These are phyloP conservation scores for Erysimum cheiranthoides DNA, from an alignment of 345 rosid species.

Conservation along the genomic window DNA sequence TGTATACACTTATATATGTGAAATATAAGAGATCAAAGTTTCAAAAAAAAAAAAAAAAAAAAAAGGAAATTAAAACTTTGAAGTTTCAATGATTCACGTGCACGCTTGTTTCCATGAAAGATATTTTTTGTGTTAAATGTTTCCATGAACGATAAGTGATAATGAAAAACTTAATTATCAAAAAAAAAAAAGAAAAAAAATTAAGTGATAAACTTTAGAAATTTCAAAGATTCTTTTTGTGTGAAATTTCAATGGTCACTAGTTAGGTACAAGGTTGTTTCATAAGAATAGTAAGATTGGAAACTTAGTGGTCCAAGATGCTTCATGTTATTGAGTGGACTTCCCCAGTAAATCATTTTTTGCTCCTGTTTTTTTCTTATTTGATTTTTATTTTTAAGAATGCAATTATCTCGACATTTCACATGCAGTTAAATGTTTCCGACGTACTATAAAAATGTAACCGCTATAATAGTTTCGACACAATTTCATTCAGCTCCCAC, in stretches of 20 bases:
- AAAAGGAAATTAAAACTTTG: too few relatives aligned
- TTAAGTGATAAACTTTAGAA: slow-evolving; percentile 10
- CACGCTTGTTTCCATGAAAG: not conserved
- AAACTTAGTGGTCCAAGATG: slow-evolving; percentile 40
- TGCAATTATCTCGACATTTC: not conserved
- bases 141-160: slow-evolving; percentile 4
- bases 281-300: slow-evolving; percentile 36
- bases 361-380: not conserved
- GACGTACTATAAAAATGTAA: too few relatives aligned
- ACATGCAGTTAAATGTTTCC: not conserved
- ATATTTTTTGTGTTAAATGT: not conserved
- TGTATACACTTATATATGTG: not conserved
- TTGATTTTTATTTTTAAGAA: not conserved
- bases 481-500: not conserved
- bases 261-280: slow-evolving; percentile 43
- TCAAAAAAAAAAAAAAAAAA: too few relatives aligned
- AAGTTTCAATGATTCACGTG: slow-evolving; percentile 21
- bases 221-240: slow-evolving; percentile 15
- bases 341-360: not conserved
- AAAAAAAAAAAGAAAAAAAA: too few relatives aligned
- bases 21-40: not conserved
- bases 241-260: slow-evolving; percentile 29
- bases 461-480: not conserved
- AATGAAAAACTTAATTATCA: not conserved
- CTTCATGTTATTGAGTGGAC: slow-evolving; percentile 35